phyloP scores from a whole-genome alignment of 257 asterid genomes.

The Orobanche coerulescens region DNA sequence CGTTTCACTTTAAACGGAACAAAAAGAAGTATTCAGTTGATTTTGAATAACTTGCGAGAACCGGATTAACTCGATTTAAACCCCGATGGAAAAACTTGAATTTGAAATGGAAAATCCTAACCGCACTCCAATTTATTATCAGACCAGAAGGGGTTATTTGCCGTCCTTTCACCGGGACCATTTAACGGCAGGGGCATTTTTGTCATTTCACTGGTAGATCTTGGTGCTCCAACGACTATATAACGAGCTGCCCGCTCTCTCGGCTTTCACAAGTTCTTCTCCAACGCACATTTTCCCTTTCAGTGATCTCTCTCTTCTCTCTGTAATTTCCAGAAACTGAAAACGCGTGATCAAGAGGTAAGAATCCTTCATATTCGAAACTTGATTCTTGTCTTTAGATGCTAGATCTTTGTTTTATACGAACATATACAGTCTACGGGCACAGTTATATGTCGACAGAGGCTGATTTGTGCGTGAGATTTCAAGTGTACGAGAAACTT shows the following conservation, averaged over 20 bases:
- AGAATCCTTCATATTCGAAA: constrained; percentile 3
- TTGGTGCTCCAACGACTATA: constrained; percentile 33
- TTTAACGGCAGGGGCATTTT: background rate
- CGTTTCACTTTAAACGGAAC: no score
- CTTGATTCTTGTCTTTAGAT: background rate
- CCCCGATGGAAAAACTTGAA: no score
- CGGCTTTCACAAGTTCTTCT: constrained; percentile 17
- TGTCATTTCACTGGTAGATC: constrained; percentile 26
- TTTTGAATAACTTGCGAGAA: no score
- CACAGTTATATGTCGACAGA: constrained; percentile 20
- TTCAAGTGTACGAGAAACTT: constrained; percentile 2
- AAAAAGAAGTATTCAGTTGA: no score
- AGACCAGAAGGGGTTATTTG: no score
- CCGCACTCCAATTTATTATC: no score
- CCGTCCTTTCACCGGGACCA: background rate
- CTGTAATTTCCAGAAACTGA: background rate
- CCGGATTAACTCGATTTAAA: no score
- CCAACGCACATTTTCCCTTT: background rate
- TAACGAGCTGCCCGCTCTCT: constrained; percentile 36
- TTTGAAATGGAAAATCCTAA: no score
- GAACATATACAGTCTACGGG: background rate
- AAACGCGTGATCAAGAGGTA: constrained; percentile 28
- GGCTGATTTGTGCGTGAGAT: constrained; percentile 1
- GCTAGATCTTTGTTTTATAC: background rate
- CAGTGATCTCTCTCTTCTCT: constrained; percentile 15